Evolutionary conservation across 2,329 filamentous ascomycete genomes (phyloP).

Genomic region (Epichloe festucae): DNA sequence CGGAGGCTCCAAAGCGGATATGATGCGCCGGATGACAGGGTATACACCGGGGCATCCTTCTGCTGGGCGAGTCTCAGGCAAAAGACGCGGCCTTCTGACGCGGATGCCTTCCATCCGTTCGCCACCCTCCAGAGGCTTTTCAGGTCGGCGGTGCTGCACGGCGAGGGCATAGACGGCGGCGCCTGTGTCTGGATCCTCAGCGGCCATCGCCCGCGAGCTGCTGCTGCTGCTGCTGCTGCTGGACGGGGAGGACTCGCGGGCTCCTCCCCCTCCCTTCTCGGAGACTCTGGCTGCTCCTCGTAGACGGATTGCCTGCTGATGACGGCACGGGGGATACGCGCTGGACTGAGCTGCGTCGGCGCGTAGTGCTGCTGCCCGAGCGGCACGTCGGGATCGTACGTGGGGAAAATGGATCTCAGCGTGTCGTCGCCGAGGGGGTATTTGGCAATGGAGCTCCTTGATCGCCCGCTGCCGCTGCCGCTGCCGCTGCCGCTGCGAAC

Average conservation of each 20-base stretch:
- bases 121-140: conserved; percentile 54
- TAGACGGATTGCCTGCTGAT: conserved; percentile 53
- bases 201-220: conserved; percentile 11
- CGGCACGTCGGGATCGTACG: conserved; percentile 55
- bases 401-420: conserved; percentile 63
- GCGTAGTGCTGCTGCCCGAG: conserved; percentile 58
- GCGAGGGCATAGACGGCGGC: conserved; percentile 32
- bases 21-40: conserved; percentile 40
- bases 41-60: conserved; percentile 51
- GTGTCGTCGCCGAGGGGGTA: conserved; percentile 30
- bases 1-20: conserved; percentile 58
- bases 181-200: conserved; percentile 16
- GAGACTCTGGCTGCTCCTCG: conserved; percentile 10
- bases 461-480: conserved; percentile 36
- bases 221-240: conserved; percentile 7
- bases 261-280: neutral
- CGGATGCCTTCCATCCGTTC: conserved; percentile 55
- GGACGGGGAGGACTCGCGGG: conserved; percentile 9
- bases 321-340: conserved; percentile 47
- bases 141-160: conserved; percentile 47
- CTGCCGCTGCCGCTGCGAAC: conserved; percentile 40
- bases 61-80: conserved; percentile 44
- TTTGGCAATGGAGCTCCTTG: conserved; percentile 45
- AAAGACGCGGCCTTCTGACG: conserved; percentile 44
- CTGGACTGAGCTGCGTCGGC: conserved; percentile 51